Evolutionary conservation across 768 basidiomycete genomes (phyloP).

Genomic region (Phylloporus arenicola): DNA sequence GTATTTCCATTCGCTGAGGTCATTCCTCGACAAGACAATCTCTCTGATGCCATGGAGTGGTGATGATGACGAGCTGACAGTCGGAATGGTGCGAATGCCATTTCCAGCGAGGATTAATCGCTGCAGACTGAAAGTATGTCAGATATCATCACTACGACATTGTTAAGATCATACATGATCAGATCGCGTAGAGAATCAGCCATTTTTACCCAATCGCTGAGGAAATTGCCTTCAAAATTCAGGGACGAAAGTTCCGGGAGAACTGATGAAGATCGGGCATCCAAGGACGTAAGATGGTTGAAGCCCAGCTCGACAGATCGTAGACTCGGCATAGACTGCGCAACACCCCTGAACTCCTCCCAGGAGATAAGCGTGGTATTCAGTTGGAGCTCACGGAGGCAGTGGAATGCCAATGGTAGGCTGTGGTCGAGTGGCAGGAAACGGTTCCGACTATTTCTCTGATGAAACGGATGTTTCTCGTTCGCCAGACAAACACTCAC

Average conservation of each 20-base stretch:
- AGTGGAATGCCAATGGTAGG: constrained; percentile 39
- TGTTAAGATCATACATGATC: constrained; percentile 34
- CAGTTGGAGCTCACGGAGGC: constrained; percentile 62
- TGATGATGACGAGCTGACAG: constrained; percentile 9
- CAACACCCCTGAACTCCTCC: constrained; percentile 54
- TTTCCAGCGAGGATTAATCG: constrained; percentile 67
- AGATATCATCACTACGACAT: constrained; percentile 1
- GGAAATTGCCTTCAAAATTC: constrained; percentile 68
- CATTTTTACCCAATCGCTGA: constrained; percentile 51
- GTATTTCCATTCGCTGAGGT: constrained; percentile 51
- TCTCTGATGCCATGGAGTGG: constrained; percentile 42
- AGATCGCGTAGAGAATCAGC: constrained; percentile 41
- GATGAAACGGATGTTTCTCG: constrained; percentile 14
- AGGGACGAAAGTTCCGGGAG: constrained; percentile 40
- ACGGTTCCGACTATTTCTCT: constrained; percentile 57
- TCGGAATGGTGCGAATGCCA: constrained; percentile 45
- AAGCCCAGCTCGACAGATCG: constrained; percentile 63
- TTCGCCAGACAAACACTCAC: constrained; percentile 44
- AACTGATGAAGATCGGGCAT: constrained; percentile 6
- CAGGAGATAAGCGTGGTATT: constrained; percentile 71
- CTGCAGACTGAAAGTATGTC: constrained; percentile 40
- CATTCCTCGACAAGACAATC: constrained; percentile 61
- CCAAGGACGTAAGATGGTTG: constrained; percentile 47
- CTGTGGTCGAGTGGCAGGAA: constrained; percentile 39
- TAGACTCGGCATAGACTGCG: constrained; percentile 49